These are phyloP conservation scores for Sporothrix variecibatus DNA, from an alignment of 2,329 filamentous ascomycete genomes.

Conservation along the genomic window DNA sequence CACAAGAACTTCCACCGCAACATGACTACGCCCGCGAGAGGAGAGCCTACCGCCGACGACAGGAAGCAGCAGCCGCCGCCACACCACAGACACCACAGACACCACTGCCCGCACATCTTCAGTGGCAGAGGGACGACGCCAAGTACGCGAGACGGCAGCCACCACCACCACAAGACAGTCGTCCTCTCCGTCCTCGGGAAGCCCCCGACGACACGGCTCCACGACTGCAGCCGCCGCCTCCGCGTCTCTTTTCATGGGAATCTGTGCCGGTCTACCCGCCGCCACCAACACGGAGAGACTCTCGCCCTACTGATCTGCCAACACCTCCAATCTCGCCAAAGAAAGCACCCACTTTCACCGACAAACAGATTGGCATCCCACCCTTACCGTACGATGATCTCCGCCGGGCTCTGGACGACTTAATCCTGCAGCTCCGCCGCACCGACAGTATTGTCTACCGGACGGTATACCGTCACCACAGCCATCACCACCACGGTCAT, in stretches of 20 bases:
- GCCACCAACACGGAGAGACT: not conserved
- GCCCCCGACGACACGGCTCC: too few species aligned
- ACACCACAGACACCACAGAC: not conserved
- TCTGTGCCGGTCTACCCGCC: not conserved
- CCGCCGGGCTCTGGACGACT: slow-evolving; percentile 18
- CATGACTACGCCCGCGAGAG: not conserved
- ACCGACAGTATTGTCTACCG: slow-evolving; percentile 25
- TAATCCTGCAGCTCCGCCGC: slow-evolving; percentile 21
- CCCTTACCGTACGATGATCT: not conserved
- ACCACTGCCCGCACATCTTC: not conserved
- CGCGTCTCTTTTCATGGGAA: not conserved
- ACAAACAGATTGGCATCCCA: not conserved
- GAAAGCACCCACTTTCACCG: not conserved
- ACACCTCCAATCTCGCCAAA: not conserved
- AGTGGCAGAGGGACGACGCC: too few species aligned
- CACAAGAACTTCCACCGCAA: not conserved
- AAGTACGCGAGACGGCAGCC: too few species aligned
- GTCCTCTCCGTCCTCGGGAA: too few species aligned
- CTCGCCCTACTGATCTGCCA: not conserved
- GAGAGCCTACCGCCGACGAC: not conserved
- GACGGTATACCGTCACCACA: slow-evolving; percentile 12
- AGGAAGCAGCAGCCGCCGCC: not conserved
- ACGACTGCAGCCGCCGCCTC: not conserved
- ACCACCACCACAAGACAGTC: too few species aligned
- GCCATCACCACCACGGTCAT: not conserved